These are phyloP conservation scores for Stemphylium vesicarium DNA, from an alignment of 2,329 filamentous ascomycete species.

Conservation along the genomic window DNA sequence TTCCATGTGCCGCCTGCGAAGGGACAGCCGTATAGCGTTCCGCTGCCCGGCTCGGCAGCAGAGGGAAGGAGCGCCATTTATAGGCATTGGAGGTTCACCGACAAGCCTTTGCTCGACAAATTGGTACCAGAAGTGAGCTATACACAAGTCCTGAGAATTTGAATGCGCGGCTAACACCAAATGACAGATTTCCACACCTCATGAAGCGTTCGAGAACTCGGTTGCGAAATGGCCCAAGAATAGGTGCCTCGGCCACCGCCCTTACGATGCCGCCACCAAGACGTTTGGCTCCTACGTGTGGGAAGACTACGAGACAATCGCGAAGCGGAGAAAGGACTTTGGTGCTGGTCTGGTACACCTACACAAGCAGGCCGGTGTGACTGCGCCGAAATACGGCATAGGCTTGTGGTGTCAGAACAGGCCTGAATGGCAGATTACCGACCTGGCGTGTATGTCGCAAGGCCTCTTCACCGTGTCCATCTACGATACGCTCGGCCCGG, in stretches of 20 bases:
- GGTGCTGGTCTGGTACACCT: conserved; percentile 85
- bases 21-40: conserved; percentile 77
- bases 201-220: conserved; percentile 79
- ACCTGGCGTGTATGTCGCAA: conserved; percentile 87
- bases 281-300: conserved; percentile 80
- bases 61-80: conserved; percentile 79
- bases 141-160: not conserved
- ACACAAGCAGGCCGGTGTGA: conserved; percentile 74
- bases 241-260: conserved; percentile 78
- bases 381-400: conserved; percentile 70
- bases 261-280: conserved; percentile 77
- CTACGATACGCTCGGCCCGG: conserved; percentile 93
- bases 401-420: conserved; percentile 88
- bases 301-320: conserved; percentile 82
- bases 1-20: conserved; percentile 70
- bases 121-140: conserved; percentile 60
- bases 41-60: conserved; percentile 75
- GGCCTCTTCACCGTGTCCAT: conserved; percentile 88
- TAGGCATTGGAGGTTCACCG: conserved; percentile 78
- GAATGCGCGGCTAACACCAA: conserved; percentile 21
- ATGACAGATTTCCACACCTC: conserved; percentile 67
- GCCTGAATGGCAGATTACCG: conserved; percentile 87
- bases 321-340: conserved; percentile 79
- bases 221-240: conserved; percentile 67
- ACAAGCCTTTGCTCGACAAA: conserved; percentile 61